Evolutionary conservation across 2,329 filamentous ascomycete genomes (phyloP), one percentile per base, ranked within the genome.

Genomic region (Xylariaceae sp.): DNA sequence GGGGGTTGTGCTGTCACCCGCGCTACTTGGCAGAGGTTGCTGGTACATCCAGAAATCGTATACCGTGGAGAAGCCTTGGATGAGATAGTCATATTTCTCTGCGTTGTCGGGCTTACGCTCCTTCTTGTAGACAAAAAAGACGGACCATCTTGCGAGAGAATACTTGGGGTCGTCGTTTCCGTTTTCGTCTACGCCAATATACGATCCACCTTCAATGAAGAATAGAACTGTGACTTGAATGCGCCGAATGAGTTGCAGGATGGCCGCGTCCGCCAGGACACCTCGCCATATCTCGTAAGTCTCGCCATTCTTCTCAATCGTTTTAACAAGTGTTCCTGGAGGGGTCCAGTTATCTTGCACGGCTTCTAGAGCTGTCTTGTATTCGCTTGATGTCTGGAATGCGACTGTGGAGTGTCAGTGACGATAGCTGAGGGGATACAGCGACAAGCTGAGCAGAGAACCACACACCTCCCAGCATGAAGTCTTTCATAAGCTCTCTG

Each of bases 191-290:
- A 77, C 70, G 8, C 77, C 83, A 51, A 97, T 86, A 44, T 85
- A 85, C 3, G 85, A 89, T n/a, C 92, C 94, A 34, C 90, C 94
- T 73, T 99, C 95, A 62, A 99, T 97, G 73, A 92, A 95, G 61
- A 97, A 80, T 13, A 90, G 85, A 4, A 92, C 84, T 42, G 96
- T 78, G 57, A 97, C 85, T 75, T 96, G 92, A 64, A 95, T 83
- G 55, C 92, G 90, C 62, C 85, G 85, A 68, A 96, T 79, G 45
- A 97, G 78, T 68, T 87, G 81, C 69, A 84, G 83, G 48, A 95
- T 85, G 13, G 80, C 80, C 0, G 82, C 77, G 70, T 97, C 87
- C 2, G 82, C 80, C 55, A 99, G 78, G 55, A 79, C 88, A 7
- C 90, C 88, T 66, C 84, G 86, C 90, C 92, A 97, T 57, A 97